A percentile compares a stretch with the other conserved stretches of the same genome.
These are phyloP conservation scores for Castanea crenata DNA, from an alignment of 306 rosid species.

Conservation along the genomic window DNA sequence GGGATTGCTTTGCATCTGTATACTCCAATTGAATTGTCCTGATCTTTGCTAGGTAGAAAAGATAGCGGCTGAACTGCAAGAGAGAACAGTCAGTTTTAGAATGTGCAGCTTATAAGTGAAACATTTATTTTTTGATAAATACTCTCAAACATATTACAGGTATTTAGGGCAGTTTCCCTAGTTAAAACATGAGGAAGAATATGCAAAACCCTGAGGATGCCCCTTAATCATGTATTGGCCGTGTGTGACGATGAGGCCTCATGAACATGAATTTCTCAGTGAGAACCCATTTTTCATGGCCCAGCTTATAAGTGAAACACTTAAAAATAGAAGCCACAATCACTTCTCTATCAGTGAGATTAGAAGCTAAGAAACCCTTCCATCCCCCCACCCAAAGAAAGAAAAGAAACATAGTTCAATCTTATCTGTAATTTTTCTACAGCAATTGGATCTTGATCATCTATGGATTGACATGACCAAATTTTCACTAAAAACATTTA, in stretches of 20 bases:
- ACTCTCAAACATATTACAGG: no score
- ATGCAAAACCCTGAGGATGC: no score
- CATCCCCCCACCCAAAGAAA: neutral
- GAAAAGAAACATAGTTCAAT: neutral
- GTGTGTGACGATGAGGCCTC: no score
- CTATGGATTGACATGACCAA: neutral
- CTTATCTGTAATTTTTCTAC: neutral
- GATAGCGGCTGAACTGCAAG: slow-evolving; percentile 84
- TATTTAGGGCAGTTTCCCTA: no score
- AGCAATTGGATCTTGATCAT: neutral
- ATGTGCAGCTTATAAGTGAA: neutral
- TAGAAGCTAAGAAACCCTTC: neutral
- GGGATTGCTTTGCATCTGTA: slow-evolving; percentile 96
- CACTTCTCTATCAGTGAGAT: neutral
- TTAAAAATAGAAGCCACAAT: neutral
- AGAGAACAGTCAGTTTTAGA: slow-evolving; percentile 12
- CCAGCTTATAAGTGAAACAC: no score
- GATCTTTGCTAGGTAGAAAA: slow-evolving; percentile 90
- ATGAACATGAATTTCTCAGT: no score
- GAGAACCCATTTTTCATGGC: no score
- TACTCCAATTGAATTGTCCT: slow-evolving; percentile 94
- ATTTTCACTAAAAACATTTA: neutral
- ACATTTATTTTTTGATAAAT: no score
- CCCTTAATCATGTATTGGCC: no score
- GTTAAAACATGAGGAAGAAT: no score